Evolutionary conservation across 2,329 filamentous ascomycete species (phyloP).

Genomic region (Rhynchosporium agropyri): DNA sequence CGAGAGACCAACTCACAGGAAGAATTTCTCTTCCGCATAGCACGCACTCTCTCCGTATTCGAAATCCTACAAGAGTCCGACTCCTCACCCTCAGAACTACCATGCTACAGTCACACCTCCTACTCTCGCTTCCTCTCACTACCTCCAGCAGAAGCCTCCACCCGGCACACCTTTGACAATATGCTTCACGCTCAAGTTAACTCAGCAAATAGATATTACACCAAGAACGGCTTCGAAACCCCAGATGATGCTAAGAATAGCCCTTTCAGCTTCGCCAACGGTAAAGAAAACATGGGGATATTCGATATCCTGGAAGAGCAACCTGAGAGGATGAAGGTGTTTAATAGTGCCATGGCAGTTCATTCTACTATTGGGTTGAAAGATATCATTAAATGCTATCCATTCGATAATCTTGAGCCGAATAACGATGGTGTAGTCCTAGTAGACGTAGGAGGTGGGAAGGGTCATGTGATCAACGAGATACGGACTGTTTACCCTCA

Average conservation of each 20-base stretch:
- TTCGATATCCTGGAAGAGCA: conserved; percentile 23
- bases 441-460: conserved; percentile 29
- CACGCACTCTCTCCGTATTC: conserved; percentile 20
- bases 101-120: conserved; percentile 17
- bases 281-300: conserved; percentile 16
- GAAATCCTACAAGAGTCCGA: conserved; percentile 16
- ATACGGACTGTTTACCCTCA: conserved; percentile 22
- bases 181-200: conserved; percentile 23
- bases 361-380: conserved; percentile 21
- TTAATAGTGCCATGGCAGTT: conserved; percentile 24
- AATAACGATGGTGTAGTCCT: conserved; percentile 22
- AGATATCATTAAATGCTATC: conserved; percentile 14
- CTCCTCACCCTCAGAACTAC: not conserved
- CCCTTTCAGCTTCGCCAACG: conserved; percentile 25
- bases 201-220: conserved; percentile 18
- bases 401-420: conserved; percentile 16
- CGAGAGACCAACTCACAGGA: conserved; percentile 8
- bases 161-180: conserved; percentile 22
- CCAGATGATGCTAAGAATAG: conserved; percentile 21
- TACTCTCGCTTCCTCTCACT: conserved; percentile 20
- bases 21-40: conserved; percentile 24
- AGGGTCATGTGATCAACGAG: conserved; percentile 27
- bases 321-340: conserved; percentile 20
- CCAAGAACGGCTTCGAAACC: conserved; percentile 20
- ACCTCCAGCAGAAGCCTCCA: conserved; percentile 18